Base-by-base conservation (phyloP, 2,329 filamentous ascomycete genomes). In the Xylaria arbuscula region DNA sequence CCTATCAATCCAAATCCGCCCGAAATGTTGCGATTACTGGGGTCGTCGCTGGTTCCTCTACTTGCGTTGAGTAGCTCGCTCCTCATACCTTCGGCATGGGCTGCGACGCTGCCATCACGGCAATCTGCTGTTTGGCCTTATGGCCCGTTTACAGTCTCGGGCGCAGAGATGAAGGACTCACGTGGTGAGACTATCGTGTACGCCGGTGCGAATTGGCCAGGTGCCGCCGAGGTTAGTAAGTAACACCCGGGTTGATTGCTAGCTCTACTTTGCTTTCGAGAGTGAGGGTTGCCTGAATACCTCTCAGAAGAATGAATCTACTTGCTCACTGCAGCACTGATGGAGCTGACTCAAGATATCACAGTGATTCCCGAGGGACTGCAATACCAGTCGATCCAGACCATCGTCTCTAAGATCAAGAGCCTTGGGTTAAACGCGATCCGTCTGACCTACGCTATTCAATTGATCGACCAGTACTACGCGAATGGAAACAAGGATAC, bases 201-300 rank as follows among this genome's bases (percentile, higher is more conserved):
- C 64, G 87, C 85, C 3, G 88, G 88, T 0, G 83, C 83, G 13
- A 90, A 90, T 72, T 90, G 88, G 88, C 87, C 88, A 0, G 88
- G 87, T 0, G 84, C 86, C 17, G 84, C 83, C 53, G 87, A 89
- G 53, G 83, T 85, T n/a, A 90, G 68, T 70, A 68, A 70, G 68
- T 68, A 57, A 62, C 13, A 42, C 13, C 48, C 15, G 6, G n/a
- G 24, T 11, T 15, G n/a, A 19, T 0, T 10, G 3, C 6, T 7
- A 8, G 40, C 34, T 11, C 34, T 54, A 19, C n/a, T 19, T 32
- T 10, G 51, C 36, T 19, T 34, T 47, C 24, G 1, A 32, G 17
- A 36, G 28, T 32, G 42, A n/a, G 8, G 5, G 19, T 13, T 9
- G 8, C n/a, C 6, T 3, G 22, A n/a, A 56, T 3, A 40, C 28